A percentile compares a stretch with the other conserved stretches of the same genome.
phyloP scores from a whole-genome alignment of 2,329 filamentous ascomycete genomes.

The Alternaria brassicicola region DNA sequence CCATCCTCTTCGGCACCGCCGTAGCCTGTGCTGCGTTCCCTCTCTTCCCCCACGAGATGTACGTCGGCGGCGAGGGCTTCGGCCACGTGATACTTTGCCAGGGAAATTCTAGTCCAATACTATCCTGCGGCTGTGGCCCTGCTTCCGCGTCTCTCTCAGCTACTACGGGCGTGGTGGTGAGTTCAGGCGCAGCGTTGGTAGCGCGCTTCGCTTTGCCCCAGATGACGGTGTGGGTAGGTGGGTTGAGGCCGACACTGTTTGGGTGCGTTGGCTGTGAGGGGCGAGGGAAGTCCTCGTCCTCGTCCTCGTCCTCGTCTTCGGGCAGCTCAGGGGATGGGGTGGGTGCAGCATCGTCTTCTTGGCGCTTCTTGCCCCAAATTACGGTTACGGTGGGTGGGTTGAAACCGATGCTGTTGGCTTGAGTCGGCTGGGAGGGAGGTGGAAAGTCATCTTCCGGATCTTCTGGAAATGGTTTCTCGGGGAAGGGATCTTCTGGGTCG shows the following conservation, averaged over 20 bases:
- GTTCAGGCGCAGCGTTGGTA: not conserved
- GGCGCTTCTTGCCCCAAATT: slow-evolving; percentile 22
- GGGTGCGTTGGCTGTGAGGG: slow-evolving; percentile 4
- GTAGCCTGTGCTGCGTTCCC: slow-evolving; percentile 8
- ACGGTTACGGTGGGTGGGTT: slow-evolving; percentile 15
- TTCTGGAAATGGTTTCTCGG: slow-evolving; percentile 14
- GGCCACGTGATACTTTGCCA: slow-evolving; percentile 6
- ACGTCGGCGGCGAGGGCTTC: slow-evolving; percentile 6
- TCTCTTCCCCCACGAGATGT: slow-evolving; percentile 24
- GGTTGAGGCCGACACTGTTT: slow-evolving; percentile 16
- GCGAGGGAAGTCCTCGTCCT: not conserved
- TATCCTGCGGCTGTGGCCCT: slow-evolving; percentile 2
- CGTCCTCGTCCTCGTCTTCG: slow-evolving; percentile 11
- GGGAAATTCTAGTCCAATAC: slow-evolving; percentile 7
- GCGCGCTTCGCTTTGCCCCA: slow-evolving; percentile 11
- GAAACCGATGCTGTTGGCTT: slow-evolving; percentile 18
- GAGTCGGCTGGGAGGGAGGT: slow-evolving; percentile 11
- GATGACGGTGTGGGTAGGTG: slow-evolving; percentile 19
- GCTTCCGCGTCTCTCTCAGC: slow-evolving; percentile 1
- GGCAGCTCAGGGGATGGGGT: slow-evolving; percentile 6
- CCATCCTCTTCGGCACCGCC: not conserved
- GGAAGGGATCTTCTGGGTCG: slow-evolving; percentile 18
- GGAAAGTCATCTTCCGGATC: slow-evolving; percentile 9
- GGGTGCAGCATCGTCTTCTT: slow-evolving; percentile 12
- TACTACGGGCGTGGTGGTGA: not conserved